Conservation (phyloP, 129 eudicot species). For the carrot (Daucus carota) region DNA sequence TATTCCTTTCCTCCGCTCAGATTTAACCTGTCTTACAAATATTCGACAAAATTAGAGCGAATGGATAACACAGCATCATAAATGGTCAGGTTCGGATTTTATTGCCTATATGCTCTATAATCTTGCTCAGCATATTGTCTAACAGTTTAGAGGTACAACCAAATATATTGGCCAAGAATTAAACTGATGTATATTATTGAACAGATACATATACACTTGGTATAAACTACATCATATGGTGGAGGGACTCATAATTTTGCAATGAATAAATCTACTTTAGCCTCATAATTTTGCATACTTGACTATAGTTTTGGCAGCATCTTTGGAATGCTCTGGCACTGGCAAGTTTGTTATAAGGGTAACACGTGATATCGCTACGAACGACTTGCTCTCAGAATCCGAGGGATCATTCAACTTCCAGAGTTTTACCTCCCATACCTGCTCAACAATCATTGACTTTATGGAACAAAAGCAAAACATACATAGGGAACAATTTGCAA, state of each 20-base stretch:
- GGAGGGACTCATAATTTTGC: slow-evolving; percentile 30
- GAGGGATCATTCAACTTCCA: slow-evolving; percentile 47
- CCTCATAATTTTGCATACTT: slow-evolving; percentile 68
- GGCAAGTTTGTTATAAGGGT: slow-evolving; percentile 64
- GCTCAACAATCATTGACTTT: slow-evolving; percentile 7
- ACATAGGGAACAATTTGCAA: neutral
- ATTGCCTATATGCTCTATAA: neutral
- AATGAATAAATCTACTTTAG: too few species aligned
- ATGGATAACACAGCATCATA: neutral
- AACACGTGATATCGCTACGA: slow-evolving; percentile 62
- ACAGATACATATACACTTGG: neutral
- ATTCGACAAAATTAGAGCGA: neutral
- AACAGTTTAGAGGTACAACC: neutral
- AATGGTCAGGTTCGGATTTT: neutral
- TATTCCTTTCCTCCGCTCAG: neutral
- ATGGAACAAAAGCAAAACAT: neutral
- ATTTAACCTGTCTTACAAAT: neutral
- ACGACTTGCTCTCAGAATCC: slow-evolving; percentile 22
- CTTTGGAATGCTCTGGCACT: slow-evolving; percentile 42
- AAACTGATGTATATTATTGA: neutral
- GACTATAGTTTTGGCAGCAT: slow-evolving; percentile 37
- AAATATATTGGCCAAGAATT: neutral
- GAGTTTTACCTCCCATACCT: slow-evolving; percentile 85
- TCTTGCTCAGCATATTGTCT: neutral
- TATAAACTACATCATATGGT: neutral